phyloP scores from a whole-genome alignment of 768 basidiomycete genomes.

The Myochromella boudieri region DNA sequence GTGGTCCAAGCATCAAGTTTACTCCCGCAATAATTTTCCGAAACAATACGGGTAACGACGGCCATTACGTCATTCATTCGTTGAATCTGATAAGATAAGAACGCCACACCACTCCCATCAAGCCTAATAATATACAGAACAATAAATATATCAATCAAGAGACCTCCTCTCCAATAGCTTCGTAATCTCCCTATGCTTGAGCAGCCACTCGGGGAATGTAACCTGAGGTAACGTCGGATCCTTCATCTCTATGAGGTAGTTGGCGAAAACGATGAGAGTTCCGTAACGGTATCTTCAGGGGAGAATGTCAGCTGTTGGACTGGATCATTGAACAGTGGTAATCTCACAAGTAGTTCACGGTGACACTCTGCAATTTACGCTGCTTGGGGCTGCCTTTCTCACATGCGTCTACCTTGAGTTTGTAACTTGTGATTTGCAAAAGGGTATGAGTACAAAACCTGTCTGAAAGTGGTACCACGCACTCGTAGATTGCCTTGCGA shows the following conservation, averaged over 20 bases:
- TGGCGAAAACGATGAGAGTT: constrained; percentile 89
- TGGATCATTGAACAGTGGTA: too few relatives aligned
- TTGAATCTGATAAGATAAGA: too few relatives aligned
- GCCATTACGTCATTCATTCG: too few relatives aligned
- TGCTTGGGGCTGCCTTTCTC: constrained; percentile 80
- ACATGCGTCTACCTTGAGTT: constrained; percentile 83
- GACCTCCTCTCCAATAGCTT: constrained; percentile 67
- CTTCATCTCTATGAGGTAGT: constrained; percentile 82
- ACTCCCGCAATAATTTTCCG: too few relatives aligned
- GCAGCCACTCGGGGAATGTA: constrained; percentile 82
- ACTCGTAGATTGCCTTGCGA: constrained; percentile 94
- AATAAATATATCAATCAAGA: too few relatives aligned
- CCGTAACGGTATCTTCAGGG: constrained; percentile 77
- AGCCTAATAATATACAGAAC: too few relatives aligned
- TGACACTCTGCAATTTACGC: constrained; percentile 67
- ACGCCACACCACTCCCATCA: too few relatives aligned
- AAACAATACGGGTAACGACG: too few relatives aligned
- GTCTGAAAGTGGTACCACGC: constrained; percentile 26
- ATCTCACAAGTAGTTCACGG: constrained; percentile 84
- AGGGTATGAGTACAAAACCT: constrained; percentile 1
- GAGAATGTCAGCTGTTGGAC: neutral
- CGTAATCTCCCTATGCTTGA: constrained; percentile 81
- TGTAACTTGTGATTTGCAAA: constrained; percentile 64
- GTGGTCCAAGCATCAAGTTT: neutral
- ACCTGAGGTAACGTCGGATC: constrained; percentile 32